Evolutionary conservation across 139 green algal species (phyloP), one percentile per base, ranked within the genome.

Genomic region (Ostreobium quekettii): DNA sequence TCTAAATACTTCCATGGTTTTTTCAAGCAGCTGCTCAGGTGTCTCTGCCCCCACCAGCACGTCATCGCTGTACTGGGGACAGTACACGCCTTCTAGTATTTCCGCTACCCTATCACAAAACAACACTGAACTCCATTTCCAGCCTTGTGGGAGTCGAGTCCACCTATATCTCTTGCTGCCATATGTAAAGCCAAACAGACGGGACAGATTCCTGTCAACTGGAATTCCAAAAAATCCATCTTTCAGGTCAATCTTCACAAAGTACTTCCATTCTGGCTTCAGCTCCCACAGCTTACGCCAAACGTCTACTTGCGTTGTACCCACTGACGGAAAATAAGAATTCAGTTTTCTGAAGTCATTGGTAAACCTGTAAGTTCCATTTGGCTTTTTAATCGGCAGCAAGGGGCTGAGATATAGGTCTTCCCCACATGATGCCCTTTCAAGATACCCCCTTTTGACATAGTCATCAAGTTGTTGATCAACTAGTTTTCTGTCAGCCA

Each of bases 201-300:
- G 35, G 8, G 32, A 28, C 6, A 68, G 31, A 6, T 68, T 38
- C 7, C 8, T 3, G 5, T 36, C 49, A 3, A 68, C 7, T 5
- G 61, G 61, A 7, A 68, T 68, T 3, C 30, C 22, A 68, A 56
- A 68, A 26, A 68, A 68, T 4, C 35, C 61, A 56, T 68, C 61
- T 32, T 57, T 56, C 31, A 68, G 28, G 35, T 68, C 61, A 5
- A 68, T n/a, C 7, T 49, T 56, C 7, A n/a, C 28, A 56, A 47
- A 68, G 53, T 38, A 32, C 30, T 38, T 36, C 61, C 61, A 68
- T 56, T 19, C 11, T 3, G 61, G 6, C 11, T 29, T 19, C n/a
- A 66, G 8, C 15, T 29, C 30, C 6, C 32, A 42, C 28, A 66
- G 28, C 29, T 29, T 31, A 7, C 26, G n/a, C 15, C 59, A 31